Evolutionary conservation across 139 green algal genomes (phyloP).

Genomic region (Auxenochlorella pyrenoidosa): DNA sequence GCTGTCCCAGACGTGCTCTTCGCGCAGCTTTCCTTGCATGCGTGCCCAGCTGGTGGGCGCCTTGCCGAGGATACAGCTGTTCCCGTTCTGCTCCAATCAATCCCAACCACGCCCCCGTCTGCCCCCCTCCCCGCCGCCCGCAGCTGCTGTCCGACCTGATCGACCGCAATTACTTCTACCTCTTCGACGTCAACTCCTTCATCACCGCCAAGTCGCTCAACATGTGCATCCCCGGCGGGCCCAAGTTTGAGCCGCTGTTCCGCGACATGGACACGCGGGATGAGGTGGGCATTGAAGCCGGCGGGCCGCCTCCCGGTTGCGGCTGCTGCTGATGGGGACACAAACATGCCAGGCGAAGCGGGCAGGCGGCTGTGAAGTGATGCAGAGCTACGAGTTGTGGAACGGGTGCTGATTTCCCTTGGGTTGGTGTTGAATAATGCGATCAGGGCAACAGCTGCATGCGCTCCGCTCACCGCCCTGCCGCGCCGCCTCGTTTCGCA

Average conservation of each 20-base stretch:
- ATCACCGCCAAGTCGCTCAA: constrained; percentile 94
- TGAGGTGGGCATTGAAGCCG: constrained; percentile 45
- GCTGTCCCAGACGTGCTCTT: not conserved
- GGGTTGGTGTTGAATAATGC: too few species aligned
- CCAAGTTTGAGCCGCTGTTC: constrained; percentile 99
- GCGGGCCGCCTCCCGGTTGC: too few species aligned
- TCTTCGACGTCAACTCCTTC: constrained; percentile 94
- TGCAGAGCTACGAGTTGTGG: too few species aligned
- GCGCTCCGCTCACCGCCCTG: not conserved
- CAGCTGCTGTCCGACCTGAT: constrained; percentile 97
- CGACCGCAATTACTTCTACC: constrained; percentile 99
- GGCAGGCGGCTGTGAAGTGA: too few species aligned
- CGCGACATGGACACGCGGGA: constrained; percentile 86
- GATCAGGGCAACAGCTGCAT: not conserved
- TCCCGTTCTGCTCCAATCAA: too few species aligned
- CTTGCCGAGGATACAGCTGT: too few species aligned
- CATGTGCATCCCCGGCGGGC: constrained; percentile 98
- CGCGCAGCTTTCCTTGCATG: too few species aligned
- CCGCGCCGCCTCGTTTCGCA: not conserved
- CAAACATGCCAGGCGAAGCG: too few species aligned
- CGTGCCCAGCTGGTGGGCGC: too few species aligned
- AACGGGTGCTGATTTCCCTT: too few species aligned
- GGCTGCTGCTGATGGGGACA: too few species aligned
- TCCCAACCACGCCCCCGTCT: not conserved
- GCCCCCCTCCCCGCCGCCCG: not conserved